Evolutionary conservation across 768 basidiomycete genomes (phyloP).

Genomic region (Serendipita sp.): DNA sequence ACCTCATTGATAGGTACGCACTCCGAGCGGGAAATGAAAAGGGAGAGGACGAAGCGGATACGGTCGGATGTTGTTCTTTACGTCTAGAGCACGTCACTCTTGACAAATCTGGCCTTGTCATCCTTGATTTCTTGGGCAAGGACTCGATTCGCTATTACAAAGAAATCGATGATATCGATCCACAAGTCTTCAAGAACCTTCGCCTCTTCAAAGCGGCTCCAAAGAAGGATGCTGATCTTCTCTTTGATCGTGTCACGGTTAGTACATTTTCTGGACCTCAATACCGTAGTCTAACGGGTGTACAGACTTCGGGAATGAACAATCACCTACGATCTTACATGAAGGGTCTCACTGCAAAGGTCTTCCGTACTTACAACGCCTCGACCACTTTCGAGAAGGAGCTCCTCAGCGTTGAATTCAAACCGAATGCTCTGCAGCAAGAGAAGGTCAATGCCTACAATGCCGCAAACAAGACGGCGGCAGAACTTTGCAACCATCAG

Average conservation of each 20-base stretch:
- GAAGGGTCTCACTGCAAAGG: conserved; percentile 96
- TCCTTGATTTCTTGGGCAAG: conserved; percentile 97
- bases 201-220: conserved; percentile 83
- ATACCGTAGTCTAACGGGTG: not conserved
- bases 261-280: conserved; percentile 19
- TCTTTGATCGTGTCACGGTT: conserved; percentile 93
- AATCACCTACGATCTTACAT: conserved; percentile 86
- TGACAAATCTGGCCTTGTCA: conserved; percentile 55
- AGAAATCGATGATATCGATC: conserved; percentile 60
- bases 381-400: conserved; percentile 90
- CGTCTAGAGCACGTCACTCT: conserved; percentile 94
- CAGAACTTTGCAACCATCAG: conserved; percentile 98
- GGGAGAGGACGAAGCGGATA: conserved; percentile 98
- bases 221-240: conserved; percentile 69
- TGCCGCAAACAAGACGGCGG: conserved; percentile 90
- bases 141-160: conserved; percentile 98
- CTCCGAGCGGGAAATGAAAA: conserved; percentile 99
- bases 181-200: conserved; percentile 95
- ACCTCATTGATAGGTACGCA: conserved; percentile 93
- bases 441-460: conserved; percentile 97
- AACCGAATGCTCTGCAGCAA: conserved; percentile 35
- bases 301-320: conserved; percentile 68
- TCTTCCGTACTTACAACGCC: conserved; percentile 99
- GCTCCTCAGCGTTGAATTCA: conserved; percentile 54
- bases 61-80: conserved; percentile 95